Percentiles rank a stretch among this genome's conserved stretches.
Evolutionary conservation across 2,329 filamentous ascomycete genomes (phyloP).

Genomic region (Lecanosticta acicola): DNA sequence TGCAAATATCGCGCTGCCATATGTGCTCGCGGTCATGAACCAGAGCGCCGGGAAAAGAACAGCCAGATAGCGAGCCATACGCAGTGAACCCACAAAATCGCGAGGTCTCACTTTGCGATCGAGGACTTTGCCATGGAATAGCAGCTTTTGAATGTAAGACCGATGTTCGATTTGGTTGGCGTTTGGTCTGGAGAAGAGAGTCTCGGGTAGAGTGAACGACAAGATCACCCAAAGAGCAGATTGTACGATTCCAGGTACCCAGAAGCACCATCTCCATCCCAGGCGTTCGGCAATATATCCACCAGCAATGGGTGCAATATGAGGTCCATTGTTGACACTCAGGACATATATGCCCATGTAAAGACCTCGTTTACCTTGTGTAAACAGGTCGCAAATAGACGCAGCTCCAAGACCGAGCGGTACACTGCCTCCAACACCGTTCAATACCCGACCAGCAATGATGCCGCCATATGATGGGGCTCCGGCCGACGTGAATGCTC

Average conservation of each 20-base stretch:
- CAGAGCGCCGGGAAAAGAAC: constrained; percentile 25
- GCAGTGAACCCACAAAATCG: constrained; percentile 24
- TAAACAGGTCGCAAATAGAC: constrained; percentile 16
- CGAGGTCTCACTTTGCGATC: constrained; percentile 3
- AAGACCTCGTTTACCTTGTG: constrained; percentile 13
- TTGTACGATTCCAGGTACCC: constrained; percentile 31
- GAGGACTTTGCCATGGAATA: constrained; percentile 10
- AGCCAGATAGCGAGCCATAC: constrained; percentile 26
- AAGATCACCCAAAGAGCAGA: constrained; percentile 21
- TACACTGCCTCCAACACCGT: constrained; percentile 10
- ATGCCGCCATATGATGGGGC: constrained; percentile 10
- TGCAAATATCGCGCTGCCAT: constrained; percentile 26
- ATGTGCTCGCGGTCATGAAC: constrained; percentile 24
- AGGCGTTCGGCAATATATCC: constrained; percentile 40
- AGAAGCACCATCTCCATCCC: constrained; percentile 44
- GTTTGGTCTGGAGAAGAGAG: constrained; percentile 21
- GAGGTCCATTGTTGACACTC: constrained; percentile 8
- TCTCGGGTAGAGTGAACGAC: constrained; percentile 27
- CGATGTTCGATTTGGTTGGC: constrained; percentile 3
- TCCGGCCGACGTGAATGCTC: constrained; percentile 5
- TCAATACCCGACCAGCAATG: constrained; percentile 10
- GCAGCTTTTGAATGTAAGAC: constrained; percentile 7
- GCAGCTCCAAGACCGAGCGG: constrained; percentile 14
- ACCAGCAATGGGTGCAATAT: constrained; percentile 24
- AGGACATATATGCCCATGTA: constrained; percentile 19